Evolutionary conservation across 345 rosid species (phyloP), one percentile per base, ranked within the genome.

Genomic region (Sisymbrium altissimum): DNA sequence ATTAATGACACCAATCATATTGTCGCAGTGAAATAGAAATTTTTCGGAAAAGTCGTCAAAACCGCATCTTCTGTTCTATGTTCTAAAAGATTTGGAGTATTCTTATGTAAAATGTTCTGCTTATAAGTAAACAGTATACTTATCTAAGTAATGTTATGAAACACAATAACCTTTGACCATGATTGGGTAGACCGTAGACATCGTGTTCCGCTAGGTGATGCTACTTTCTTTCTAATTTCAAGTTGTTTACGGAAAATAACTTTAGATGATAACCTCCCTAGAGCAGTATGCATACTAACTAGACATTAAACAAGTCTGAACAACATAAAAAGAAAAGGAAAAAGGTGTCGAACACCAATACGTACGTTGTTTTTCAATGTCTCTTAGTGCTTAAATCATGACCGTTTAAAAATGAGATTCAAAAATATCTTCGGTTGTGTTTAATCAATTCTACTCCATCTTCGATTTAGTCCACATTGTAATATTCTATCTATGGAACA

Each of bases 1-100:
- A 71, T 27, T 49, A 49, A 61, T 49, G 35, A 36, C 61, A 71
- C 68, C 68, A 61, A 61, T 50, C 52, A 48, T 71, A 39, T 27
- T 38, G 21, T 60, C 41, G 49, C 32, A 39, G 9, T 71, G 39
- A 45, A 38, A 25, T 27, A 49, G 59, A 48, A 46, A 49, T 38
- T 60, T n/a, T n/a, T n/a, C n/a, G 32, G 7, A 29, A 45, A 52
- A 39, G 9, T 59, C 46, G 5, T 44, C 46, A 70, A 44, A 70
- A 70, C 33, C 3, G 39, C 49, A 46, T 70, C 39, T 59, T 59
- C 39, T n/a, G 45, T 19, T 46, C 29, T 27, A 27, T 27, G 29
- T 27, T 27, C 29, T 27, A 32, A 32, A 6, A 32, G 2, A 30
- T 30, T 5, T 30, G 33, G 35, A 32, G 53, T 46, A 12, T 46